A percentile compares a stretch with the other conserved stretches of the same genome.
Conservation (phyloP, 768 basidiomycete species). For the Tylopilus rubrobrunneus region DNA sequence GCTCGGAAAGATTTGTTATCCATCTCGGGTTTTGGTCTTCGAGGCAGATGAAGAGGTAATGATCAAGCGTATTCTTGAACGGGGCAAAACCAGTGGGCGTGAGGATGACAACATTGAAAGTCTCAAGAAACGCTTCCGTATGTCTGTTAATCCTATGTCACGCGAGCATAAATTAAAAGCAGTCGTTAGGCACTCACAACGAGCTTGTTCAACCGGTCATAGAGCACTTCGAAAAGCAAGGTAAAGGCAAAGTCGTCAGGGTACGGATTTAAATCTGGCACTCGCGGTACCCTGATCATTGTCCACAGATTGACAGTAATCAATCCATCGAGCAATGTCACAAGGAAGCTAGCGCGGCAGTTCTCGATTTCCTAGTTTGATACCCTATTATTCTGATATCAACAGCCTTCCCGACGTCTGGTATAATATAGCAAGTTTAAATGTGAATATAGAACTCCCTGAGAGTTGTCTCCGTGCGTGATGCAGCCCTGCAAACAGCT, state of each 20-base stretch:
- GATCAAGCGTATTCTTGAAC: slow-evolving; percentile 78
- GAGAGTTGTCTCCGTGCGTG: slow-evolving; percentile 27
- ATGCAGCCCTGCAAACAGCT: slow-evolving; percentile 45
- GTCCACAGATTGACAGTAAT: slow-evolving; percentile 61
- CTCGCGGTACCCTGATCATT: not conserved
- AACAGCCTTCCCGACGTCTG: not conserved
- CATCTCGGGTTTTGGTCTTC: slow-evolving; percentile 81
- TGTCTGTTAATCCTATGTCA: slow-evolving; percentile 16
- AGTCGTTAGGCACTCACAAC: slow-evolving; percentile 67
- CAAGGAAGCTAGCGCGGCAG: slow-evolving; percentile 48
- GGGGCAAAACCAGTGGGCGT: slow-evolving; percentile 90
- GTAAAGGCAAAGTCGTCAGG: slow-evolving; percentile 78
- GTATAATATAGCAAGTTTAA: slow-evolving; percentile 22
- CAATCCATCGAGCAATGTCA: slow-evolving; percentile 71
- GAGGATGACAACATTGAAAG: slow-evolving; percentile 94
- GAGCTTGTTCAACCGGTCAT: slow-evolving; percentile 93
- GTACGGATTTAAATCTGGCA: slow-evolving; percentile 35
- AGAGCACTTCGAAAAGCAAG: slow-evolving; percentile 61
- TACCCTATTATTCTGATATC: not conserved
- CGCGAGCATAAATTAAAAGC: not conserved
- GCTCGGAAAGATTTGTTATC: slow-evolving; percentile 64
- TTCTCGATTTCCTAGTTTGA: slow-evolving; percentile 45
- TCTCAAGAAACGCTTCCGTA: slow-evolving; percentile 96
- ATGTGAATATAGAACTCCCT: slow-evolving; percentile 46
- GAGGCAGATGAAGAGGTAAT: slow-evolving; percentile 85